Base-by-base conservation (phyloP, 2,329 filamentous ascomycete genomes). In the Aspergillus sp. region DNA sequence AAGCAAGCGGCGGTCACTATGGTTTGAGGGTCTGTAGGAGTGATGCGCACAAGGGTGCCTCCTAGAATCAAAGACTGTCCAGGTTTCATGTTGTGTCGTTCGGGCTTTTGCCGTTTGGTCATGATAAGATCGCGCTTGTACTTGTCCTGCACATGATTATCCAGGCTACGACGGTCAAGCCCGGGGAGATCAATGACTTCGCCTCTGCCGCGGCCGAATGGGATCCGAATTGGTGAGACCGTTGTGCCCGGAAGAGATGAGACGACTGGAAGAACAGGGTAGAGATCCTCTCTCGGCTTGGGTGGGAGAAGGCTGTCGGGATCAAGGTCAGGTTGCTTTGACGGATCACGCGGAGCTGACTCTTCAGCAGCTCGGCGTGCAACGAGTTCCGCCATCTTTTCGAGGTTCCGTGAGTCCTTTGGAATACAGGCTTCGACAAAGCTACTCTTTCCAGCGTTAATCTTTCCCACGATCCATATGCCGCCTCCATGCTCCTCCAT, bases 381-480 rank as follows among this genome's bases (percentile, higher is more conserved):
- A 39, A 72, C 64, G 57, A 74, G 63, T 30, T 75, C 68, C n/a
- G 67, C 68, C 58, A 75, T 68, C 42, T 73, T 71, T 54, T 66
- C 72, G 19, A 69, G 69, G 59, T 75, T 79, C 76, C 80, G 82
- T 37, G 81, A 81, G 24, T 86, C 87, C 80, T 89, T 88, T 4
- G 96, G 93, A 68, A 93, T 96, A 7, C 97, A 86, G 4, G 87
- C 84, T 65, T 95, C 88, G 60, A 98, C 96, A 2, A 99, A 83
- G 69, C 89, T 89, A 66, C 93, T 98, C 76, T 99, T 99, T 22
- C 95, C 96, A 2, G 98, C 96, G 70, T 99, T 99, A 61, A 92
- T 91, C 74, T 96, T 98, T n/a, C 95, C 95, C 3, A 99, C 89
- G 81, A 99, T 88, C 93, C 95, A 99, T 15, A 90, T 88, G 15